Evolutionary conservation across 371 early-diverging fungal species (phyloP).

Genomic region (Mucor velutinosus): DNA sequence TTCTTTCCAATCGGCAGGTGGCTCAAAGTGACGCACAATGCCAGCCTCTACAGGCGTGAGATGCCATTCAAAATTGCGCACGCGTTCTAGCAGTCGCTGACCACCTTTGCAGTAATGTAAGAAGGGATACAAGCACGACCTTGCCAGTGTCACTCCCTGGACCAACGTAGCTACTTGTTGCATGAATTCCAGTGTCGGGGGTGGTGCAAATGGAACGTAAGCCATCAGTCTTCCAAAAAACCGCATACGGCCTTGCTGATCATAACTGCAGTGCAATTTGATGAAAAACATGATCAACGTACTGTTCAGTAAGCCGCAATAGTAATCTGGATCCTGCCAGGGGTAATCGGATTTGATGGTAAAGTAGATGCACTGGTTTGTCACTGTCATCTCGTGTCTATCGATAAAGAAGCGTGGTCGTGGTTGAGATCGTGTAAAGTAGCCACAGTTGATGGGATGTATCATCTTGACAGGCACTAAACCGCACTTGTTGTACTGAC

Average conservation of each 20-base stretch:
- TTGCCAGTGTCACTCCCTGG: conserved; percentile 13
- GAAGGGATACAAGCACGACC: conserved; percentile 27
- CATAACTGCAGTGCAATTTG: conserved; percentile 57
- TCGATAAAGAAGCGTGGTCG: conserved; percentile 64
- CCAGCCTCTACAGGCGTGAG: conserved; percentile 12
- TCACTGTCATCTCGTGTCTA: conserved; percentile 34
- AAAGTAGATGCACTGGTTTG: conserved; percentile 68
- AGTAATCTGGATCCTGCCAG: conserved; percentile 42
- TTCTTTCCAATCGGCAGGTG: not conserved
- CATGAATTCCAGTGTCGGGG: conserved; percentile 21
- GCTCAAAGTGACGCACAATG: not conserved
- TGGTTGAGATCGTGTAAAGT: conserved; percentile 62
- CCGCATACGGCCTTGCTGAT: conserved; percentile 65
- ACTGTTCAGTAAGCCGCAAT: conserved; percentile 61
- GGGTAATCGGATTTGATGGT: conserved; percentile 37
- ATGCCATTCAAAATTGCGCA: conserved; percentile 40
- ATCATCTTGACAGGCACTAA: conserved; percentile 58
- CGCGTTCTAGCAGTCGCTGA: conserved; percentile 27
- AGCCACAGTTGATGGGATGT: conserved; percentile 70
- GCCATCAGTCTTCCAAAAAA: conserved; percentile 67
- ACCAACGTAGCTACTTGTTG: conserved; percentile 26
- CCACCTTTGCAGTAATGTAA: conserved; percentile 5
- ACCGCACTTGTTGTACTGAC: conserved; percentile 62
- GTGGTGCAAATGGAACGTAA: conserved; percentile 61
- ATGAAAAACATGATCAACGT: conserved; percentile 58